These are phyloP conservation scores for Russula brevipes DNA, from an alignment of 768 basidiomycete species.

Conservation along the genomic window DNA sequence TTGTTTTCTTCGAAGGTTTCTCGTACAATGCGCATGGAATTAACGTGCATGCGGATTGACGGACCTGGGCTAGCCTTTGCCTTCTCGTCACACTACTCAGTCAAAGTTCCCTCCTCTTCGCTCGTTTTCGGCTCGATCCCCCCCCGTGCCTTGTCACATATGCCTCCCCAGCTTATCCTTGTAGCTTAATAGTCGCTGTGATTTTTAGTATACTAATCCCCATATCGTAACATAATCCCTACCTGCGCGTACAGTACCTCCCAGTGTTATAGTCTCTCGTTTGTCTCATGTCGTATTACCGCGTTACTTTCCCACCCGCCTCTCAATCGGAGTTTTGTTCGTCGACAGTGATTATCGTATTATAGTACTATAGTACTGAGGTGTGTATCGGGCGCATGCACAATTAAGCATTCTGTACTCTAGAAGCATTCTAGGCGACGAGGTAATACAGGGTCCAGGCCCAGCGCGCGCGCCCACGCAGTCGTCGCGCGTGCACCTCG, in stretches of 20 bases:
- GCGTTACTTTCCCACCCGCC: background rate
- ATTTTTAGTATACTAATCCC: constrained; percentile 1
- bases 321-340: constrained; percentile 5
- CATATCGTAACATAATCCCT: constrained; percentile 4
- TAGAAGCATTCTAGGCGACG: constrained; percentile 38
- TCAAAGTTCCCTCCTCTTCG: no score
- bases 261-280: constrained; percentile 10
- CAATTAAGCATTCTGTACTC: background rate
- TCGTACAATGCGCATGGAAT: constrained; percentile 76
- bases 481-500: constrained; percentile 29
- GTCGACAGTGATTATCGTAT: background rate
- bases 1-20: constrained; percentile 46
- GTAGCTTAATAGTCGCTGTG: constrained; percentile 1
- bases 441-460: constrained; percentile 59
- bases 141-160: background rate
- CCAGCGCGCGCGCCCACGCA: constrained; percentile 30
- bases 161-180: background rate
- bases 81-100: background rate
- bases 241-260: background rate
- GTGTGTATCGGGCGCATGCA: background rate
- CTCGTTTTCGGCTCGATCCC: background rate
- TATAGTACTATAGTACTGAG: no score
- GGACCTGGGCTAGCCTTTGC: background rate
- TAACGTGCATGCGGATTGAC: constrained; percentile 37
- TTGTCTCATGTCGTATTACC: background rate